Conservation (phyloP, 495 filamentous ascomycete species). For the Xylaria longipes region DNA sequence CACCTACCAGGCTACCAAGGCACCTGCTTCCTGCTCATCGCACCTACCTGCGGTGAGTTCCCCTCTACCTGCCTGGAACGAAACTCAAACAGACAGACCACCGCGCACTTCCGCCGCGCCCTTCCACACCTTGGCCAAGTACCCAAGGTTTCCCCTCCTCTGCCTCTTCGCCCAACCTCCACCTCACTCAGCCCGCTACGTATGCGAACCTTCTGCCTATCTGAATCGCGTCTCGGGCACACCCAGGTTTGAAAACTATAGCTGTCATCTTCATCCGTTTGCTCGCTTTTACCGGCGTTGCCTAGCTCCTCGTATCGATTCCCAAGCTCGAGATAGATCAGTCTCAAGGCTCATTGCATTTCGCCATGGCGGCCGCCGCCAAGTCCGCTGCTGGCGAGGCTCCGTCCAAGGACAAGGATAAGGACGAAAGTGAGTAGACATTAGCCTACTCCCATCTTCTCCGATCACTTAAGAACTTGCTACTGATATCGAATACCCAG, state of each 20-base stretch:
- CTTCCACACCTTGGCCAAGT: conserved; percentile 30
- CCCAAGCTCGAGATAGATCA: conserved; percentile 31
- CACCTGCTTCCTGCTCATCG: conserved; percentile 12
- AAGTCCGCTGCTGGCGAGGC: not conserved
- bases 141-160: conserved; percentile 21
- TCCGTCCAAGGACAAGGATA: not conserved
- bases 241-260: not conserved
- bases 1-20: not conserved
- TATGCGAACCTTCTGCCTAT: not conserved
- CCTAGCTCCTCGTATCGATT: not conserved
- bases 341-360: conserved; percentile 23
- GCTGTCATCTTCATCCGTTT: not conserved
- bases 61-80: conserved; percentile 9
- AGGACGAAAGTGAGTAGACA: conserved; percentile 9
- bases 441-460: not conserved
- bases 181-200: conserved; percentile 13
- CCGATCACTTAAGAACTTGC: not conserved
- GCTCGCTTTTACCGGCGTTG: not conserved
- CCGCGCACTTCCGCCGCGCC: not conserved
- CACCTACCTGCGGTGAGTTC: conserved; percentile 3
- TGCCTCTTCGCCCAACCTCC: conserved; percentile 23
- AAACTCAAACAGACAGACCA: conserved; percentile 16
- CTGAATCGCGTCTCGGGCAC: not conserved
- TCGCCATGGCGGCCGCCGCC: conserved; percentile 25
- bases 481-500: conserved; percentile 17